Conservation (phyloP, 2,329 filamentous ascomycete species). For the Talaromyces sp. region DNA sequence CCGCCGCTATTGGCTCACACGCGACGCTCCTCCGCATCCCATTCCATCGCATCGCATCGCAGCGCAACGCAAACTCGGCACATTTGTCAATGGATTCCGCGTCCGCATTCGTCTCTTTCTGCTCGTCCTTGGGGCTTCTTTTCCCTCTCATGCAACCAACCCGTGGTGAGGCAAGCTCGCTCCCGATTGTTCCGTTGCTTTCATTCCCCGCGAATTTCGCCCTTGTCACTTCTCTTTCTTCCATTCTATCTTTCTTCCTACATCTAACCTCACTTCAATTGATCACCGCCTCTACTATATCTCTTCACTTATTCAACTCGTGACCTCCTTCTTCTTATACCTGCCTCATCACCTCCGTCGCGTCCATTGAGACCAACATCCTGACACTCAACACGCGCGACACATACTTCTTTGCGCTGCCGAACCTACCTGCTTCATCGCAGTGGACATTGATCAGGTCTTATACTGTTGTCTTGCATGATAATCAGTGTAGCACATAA, state of each 20-base stretch:
- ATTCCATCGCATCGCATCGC: slow-evolving; percentile 14
- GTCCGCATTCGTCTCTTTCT: slow-evolving; percentile 10
- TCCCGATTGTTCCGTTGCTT: slow-evolving; percentile 4
- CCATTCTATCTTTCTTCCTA: slow-evolving; percentile 15
- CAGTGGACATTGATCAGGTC: background rate
- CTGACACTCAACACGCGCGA: background rate
- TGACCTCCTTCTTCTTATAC: slow-evolving; percentile 14
- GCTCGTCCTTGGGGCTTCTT: background rate
- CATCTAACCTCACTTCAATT: background rate
- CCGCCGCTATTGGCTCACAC: slow-evolving; percentile 5
- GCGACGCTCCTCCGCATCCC: slow-evolving; percentile 9
- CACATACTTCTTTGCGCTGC: slow-evolving; percentile 8
- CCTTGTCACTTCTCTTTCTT: slow-evolving; percentile 3
- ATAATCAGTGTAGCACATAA: background rate
- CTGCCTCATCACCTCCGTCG: slow-evolving; percentile 20
- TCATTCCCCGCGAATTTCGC: slow-evolving; percentile 11
- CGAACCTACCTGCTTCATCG: slow-evolving; percentile 7
- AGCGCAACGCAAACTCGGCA: background rate
- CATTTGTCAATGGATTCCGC: slow-evolving; percentile 9
- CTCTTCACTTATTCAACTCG: background rate
- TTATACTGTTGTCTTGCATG: slow-evolving; percentile 3
- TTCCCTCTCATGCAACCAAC: slow-evolving; percentile 1
- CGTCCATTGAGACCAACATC: background rate
- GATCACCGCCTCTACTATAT: background rate
- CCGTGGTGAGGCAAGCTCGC: slow-evolving; percentile 4